A percentile compares a stretch with the other conserved stretches of the same genome.
Evolutionary conservation across 2,329 filamentous ascomycete genomes (phyloP).

Genomic region (Fonsecaea nubica): DNA sequence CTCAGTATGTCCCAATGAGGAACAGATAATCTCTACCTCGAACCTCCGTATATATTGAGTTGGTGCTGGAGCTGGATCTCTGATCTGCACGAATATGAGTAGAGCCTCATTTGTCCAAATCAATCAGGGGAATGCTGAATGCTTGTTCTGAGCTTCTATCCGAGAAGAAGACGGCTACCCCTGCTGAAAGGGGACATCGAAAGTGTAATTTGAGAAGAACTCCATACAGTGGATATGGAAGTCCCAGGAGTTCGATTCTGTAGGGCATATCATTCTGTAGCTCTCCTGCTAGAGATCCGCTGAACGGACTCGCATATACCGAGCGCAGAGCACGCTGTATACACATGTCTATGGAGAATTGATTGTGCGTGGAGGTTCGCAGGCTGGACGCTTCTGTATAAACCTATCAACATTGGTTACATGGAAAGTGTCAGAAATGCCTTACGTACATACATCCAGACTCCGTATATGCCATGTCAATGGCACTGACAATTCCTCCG

Average conservation of each 20-base stretch:
- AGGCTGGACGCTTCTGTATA: too few species aligned
- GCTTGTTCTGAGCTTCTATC: neutral
- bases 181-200: neutral
- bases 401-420: neutral
- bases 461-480: neutral
- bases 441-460: too few species aligned
- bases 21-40: neutral
- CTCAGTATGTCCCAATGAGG: neutral
- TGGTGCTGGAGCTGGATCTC: neutral
- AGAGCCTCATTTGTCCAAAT: neutral
- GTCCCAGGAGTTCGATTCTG: neutral
- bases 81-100: neutral
- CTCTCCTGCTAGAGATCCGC: neutral
- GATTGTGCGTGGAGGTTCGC: neutral
- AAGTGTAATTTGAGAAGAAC: neutral
- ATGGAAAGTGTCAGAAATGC: neutral
- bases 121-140: neutral
- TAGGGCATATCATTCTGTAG: neutral
- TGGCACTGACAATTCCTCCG: neutral
- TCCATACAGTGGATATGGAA: slow-evolving; percentile 2
- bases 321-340: neutral
- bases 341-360: neutral
- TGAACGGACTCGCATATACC: neutral
- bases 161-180: neutral
- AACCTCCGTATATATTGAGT: neutral